Conservation (phyloP, 2,329 filamentous ascomycete species). For the Epichloe coenophiala region DNA sequence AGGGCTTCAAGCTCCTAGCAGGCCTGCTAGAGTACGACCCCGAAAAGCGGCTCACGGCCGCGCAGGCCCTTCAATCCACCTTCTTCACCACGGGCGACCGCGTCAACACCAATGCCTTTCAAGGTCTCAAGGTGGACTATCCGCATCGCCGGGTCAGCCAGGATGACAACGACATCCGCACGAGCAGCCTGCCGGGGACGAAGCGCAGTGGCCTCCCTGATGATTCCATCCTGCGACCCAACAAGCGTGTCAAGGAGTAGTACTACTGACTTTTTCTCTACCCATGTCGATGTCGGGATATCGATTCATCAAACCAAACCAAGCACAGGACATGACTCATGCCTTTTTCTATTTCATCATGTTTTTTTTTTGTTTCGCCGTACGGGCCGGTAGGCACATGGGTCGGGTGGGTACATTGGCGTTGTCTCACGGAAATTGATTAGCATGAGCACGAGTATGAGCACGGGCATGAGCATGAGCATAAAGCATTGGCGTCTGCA, state of each 20-base stretch:
- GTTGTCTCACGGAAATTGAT: no score
- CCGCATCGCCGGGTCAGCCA: slow-evolving; percentile 81
- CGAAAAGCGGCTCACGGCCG: slow-evolving; percentile 72
- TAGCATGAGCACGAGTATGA: no score
- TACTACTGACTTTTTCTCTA: no score
- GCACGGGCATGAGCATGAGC: no score
- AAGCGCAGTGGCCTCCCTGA: slow-evolving; percentile 80
- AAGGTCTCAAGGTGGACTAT: slow-evolving; percentile 78
- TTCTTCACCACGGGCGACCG: slow-evolving; percentile 71
- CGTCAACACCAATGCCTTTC: slow-evolving; percentile 75
- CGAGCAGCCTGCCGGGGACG: slow-evolving; percentile 75
- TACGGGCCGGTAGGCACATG: no score
- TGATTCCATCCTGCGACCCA: slow-evolving; percentile 52
- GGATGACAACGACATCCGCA: slow-evolving; percentile 93
- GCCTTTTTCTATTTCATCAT: no score
- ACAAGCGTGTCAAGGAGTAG: slow-evolving; percentile 48
- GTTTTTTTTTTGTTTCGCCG: no score
- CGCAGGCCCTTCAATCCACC: slow-evolving; percentile 75
- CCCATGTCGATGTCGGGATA: no score
- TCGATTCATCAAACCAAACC: no score
- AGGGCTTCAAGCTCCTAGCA: slow-evolving; percentile 72
- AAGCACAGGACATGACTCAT: no score
- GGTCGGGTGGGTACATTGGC: no score
- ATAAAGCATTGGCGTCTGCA: no score
- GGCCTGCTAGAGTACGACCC: slow-evolving; percentile 88